A percentile compares a stretch with the other conserved stretches of the same genome.
Conservation (phyloP, 2,329 filamentous ascomycete genomes). For the Metarhizium robertsii region DNA sequence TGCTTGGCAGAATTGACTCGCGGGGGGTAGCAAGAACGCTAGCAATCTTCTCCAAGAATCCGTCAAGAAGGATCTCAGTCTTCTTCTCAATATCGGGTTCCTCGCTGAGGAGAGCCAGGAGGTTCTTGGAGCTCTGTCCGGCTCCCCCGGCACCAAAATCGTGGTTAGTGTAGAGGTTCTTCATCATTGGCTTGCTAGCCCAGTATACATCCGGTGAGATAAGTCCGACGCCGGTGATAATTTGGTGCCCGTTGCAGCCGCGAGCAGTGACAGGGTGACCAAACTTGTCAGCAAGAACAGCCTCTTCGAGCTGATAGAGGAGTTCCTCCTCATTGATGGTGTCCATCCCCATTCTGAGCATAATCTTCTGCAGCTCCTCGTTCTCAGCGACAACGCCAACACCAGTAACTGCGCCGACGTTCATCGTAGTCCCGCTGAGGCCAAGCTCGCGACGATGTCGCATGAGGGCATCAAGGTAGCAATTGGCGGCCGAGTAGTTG, state of each 20-base stretch:
- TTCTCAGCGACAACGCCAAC: conserved; percentile 11
- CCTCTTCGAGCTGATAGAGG: conserved; percentile 14
- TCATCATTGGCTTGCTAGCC: conserved; percentile 14
- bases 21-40: conserved; percentile 7
- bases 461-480: conserved; percentile 23
- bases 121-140: conserved; percentile 10
- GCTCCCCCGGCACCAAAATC: conserved; percentile 10
- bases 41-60: conserved; percentile 13
- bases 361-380: conserved; percentile 4
- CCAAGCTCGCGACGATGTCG: conserved; percentile 19
- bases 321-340: conserved; percentile 14
- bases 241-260: conserved; percentile 14
- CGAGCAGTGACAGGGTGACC: conserved; percentile 5
- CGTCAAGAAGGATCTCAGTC: conserved; percentile 8
- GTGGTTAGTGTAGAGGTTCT: conserved; percentile 15
- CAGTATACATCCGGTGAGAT: conserved; percentile 15
- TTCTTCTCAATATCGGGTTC: conserved; percentile 6
- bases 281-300: conserved; percentile 10
- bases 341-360: conserved; percentile 10
- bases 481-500: conserved; percentile 28
- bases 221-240: conserved; percentile 14
- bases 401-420: conserved; percentile 23
- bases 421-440: conserved; percentile 22
- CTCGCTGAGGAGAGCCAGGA: conserved; percentile 8
- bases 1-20: conserved; percentile 8